Conservation (phyloP, 768 basidiomycete species). For the Termitomyces sp. region DNA sequence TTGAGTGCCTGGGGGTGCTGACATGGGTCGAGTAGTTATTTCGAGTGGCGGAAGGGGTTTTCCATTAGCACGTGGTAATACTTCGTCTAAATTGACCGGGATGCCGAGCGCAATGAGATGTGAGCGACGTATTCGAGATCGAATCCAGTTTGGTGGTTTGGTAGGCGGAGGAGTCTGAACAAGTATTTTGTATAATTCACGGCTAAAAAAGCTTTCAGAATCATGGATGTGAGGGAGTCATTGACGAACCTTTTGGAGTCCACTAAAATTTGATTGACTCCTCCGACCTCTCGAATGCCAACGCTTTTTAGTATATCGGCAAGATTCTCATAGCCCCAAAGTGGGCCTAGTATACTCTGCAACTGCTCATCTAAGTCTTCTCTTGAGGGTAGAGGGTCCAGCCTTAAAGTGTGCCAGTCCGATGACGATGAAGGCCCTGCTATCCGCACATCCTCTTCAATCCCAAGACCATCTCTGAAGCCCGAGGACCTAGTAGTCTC, state of each 20-base stretch:
- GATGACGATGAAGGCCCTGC: constrained; percentile 35
- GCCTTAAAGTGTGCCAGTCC: constrained; percentile 55
- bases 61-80: constrained; percentile 60
- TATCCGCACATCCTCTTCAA: constrained; percentile 32
- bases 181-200: constrained; percentile 69
- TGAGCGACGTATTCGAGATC: constrained; percentile 84
- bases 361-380: constrained; percentile 56
- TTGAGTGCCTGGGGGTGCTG: constrained; percentile 66
- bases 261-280: constrained; percentile 72
- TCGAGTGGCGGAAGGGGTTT: constrained; percentile 74
- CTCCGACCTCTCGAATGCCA: constrained; percentile 73
- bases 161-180: constrained; percentile 67
- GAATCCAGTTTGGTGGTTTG: constrained; percentile 90
- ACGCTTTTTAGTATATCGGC: constrained; percentile 58
- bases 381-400: constrained; percentile 61
- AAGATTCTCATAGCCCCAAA: constrained; percentile 54
- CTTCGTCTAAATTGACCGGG: constrained; percentile 93
- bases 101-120: constrained; percentile 90
- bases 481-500: constrained; percentile 22
- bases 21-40: constrained; percentile 77
- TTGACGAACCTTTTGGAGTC: constrained; percentile 62
- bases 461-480: constrained; percentile 30
- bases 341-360: constrained; percentile 55
- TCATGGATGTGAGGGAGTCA: constrained; percentile 1
- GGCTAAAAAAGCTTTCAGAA: constrained; percentile 41